Evolutionary conservation across 345 rosid species (phyloP).

Genomic region (Odontarrhena argentea): DNA sequence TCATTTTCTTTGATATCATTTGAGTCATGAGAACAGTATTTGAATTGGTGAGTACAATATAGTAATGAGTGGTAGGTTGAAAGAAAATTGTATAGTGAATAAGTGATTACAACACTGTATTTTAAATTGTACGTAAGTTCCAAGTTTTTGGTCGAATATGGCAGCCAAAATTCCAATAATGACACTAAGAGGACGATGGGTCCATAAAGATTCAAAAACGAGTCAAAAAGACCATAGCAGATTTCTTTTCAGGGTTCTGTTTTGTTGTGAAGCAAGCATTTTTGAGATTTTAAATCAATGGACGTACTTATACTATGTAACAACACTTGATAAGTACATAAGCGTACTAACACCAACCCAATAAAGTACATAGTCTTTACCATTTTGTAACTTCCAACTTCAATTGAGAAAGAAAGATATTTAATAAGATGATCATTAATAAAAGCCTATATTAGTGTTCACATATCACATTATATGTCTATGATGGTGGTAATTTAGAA

Average conservation of each 20-base stretch:
- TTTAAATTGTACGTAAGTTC: constrained; percentile 12
- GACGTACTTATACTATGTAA: constrained; percentile 1
- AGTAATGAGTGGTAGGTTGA: not conserved
- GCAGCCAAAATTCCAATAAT: constrained; percentile 32
- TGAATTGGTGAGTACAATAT: constrained; percentile 27
- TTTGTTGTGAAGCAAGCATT: constrained; percentile 7
- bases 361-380: no score
- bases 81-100: not conserved
- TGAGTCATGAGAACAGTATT: constrained; percentile 14
- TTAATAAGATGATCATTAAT: no score
- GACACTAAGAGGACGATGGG: constrained; percentile 24
- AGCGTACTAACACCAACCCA: not conserved
- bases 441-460: no score
- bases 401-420: no score
- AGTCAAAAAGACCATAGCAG: constrained; percentile 31
- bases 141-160: constrained; percentile 1
- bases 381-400: no score
- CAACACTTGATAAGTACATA: not conserved
- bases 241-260: constrained; percentile 5
- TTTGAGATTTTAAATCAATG: not conserved
- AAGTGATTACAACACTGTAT: constrained; percentile 22
- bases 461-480: no score
- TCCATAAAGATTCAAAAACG: constrained; percentile 22
- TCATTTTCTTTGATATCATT: not conserved
- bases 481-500: no score